Conservation (phyloP, 495 filamentous ascomycete genomes). For the Aspergillus haitiensis region DNA sequence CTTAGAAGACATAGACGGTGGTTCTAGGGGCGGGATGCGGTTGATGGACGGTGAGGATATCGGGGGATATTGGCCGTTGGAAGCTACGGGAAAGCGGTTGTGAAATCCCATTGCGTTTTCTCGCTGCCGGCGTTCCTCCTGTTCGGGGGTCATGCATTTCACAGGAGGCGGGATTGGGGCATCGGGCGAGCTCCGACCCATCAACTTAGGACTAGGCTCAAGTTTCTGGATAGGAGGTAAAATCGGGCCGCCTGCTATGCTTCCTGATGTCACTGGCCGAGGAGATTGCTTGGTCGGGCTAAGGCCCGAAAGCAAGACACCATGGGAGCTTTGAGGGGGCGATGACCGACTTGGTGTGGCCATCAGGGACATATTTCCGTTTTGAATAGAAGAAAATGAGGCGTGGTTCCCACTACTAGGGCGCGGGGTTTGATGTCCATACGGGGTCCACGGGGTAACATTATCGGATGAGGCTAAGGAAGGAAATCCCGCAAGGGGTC, state of each 20-base stretch:
- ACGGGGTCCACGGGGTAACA: constrained; percentile 37
- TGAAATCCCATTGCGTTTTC: constrained; percentile 41
- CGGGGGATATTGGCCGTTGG: constrained; percentile 30
- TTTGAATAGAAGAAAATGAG: constrained; percentile 35
- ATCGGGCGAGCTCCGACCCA: constrained; percentile 50
- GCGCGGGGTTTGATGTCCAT: constrained; percentile 36
- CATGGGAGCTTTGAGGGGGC: constrained; percentile 50
- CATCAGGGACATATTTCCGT: constrained; percentile 26
- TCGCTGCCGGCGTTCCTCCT: constrained; percentile 45
- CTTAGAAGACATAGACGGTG: constrained; percentile 31
- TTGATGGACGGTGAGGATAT: constrained; percentile 44
- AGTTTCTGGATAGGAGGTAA: constrained; percentile 52
- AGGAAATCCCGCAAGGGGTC: constrained; percentile 49
- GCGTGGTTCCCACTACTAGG: constrained; percentile 32
- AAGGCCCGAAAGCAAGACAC: constrained; percentile 60
- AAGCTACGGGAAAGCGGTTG: constrained; percentile 19
- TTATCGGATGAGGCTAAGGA: constrained; percentile 31
- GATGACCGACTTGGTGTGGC: constrained; percentile 43
- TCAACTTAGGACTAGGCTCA: constrained; percentile 51
- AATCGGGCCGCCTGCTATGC: constrained; percentile 46
- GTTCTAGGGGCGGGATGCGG: constrained; percentile 40
- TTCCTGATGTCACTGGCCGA: constrained; percentile 49
- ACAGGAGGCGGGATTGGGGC: constrained; percentile 48
- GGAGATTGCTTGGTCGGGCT: constrained; percentile 75
- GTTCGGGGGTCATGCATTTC: constrained; percentile 51